These are phyloP conservation scores for Thalia dealbata DNA, from an alignment of 176 grass and related monocot genomes.

Conservation along the genomic window DNA sequence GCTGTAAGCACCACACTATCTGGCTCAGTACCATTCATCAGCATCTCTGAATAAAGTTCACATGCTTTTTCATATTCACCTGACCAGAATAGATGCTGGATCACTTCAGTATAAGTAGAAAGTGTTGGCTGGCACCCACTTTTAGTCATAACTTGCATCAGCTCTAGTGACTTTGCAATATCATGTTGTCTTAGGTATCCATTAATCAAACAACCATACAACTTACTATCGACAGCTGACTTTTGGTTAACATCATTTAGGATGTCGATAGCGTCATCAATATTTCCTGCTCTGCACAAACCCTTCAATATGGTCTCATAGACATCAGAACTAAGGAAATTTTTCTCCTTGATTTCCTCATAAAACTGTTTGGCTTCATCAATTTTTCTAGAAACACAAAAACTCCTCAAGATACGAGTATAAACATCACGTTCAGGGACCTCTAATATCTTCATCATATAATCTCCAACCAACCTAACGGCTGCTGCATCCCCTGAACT, in stretches of 20 bases:
- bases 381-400: conserved; percentile 49
- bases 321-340: conserved; percentile 28
- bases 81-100: conserved; percentile 52
- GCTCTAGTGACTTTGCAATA: conserved; percentile 33
- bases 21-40: conserved; percentile 37
- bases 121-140: conserved; percentile 30
- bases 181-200: conserved; percentile 56
- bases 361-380: conserved; percentile 46
- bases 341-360: conserved; percentile 50
- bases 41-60: conserved; percentile 58
- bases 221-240: conserved; percentile 21
- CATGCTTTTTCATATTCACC: conserved; percentile 47
- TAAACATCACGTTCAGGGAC: conserved; percentile 45
- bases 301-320: conserved; percentile 49
- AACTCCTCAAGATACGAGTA: conserved; percentile 40
- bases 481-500: conserved; percentile 33
- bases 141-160: conserved; percentile 50
- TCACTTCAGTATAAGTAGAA: conserved; percentile 71
- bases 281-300: conserved; percentile 44
- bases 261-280: conserved; percentile 45
- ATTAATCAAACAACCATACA: conserved; percentile 45
- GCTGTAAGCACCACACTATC: conserved; percentile 51
- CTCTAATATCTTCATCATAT: conserved; percentile 45
- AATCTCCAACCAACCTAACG: conserved; percentile 41
- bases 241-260: conserved; percentile 34